Evolutionary conservation across 2,329 filamentous ascomycete genomes (phyloP).

Genomic region (Colletotrichum chrysophilum): DNA sequence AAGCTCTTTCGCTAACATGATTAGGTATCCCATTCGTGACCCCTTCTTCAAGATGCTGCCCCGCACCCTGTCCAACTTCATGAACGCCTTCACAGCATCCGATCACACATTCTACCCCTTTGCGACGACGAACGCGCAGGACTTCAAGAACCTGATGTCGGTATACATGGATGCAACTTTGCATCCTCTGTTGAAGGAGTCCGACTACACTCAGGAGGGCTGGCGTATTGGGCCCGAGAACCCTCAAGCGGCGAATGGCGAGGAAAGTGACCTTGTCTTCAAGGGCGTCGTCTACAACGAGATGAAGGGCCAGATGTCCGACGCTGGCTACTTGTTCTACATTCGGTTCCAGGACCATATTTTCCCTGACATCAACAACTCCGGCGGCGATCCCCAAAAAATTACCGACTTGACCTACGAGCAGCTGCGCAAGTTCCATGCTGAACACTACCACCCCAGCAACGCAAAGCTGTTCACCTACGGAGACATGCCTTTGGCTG

Average conservation of each 20-base stretch:
- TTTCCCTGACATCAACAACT: constrained; percentile 94
- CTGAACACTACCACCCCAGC: constrained; percentile 94
- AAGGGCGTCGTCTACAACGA: constrained; percentile 99
- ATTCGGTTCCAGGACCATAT: constrained; percentile 95
- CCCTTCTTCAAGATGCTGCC: constrained; percentile 99
- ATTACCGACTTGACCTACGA: constrained; percentile 95
- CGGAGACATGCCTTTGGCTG: constrained; percentile 84
- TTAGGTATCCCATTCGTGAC: constrained; percentile 92
- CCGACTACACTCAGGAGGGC: constrained; percentile 94
- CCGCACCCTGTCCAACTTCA: constrained; percentile 97
- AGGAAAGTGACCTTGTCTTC: constrained; percentile 80
- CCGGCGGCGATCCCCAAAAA: constrained; percentile 92
- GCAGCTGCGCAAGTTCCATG: constrained; percentile 87
- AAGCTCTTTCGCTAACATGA: not conserved
- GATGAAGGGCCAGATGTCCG: constrained; percentile 99
- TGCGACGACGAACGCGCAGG: constrained; percentile 92
- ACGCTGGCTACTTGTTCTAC: constrained; percentile 95
- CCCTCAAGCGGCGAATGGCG: constrained; percentile 60
- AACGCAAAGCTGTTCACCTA: constrained; percentile 97
- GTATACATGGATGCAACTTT: constrained; percentile 96
- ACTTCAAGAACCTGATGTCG: constrained; percentile 94
- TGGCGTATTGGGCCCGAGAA: constrained; percentile 97
- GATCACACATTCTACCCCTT: constrained; percentile 99
- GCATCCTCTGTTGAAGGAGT: constrained; percentile 85
- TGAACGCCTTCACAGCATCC: constrained; percentile 97